These are phyloP conservation scores for Scenedesmus sp. DNA, from an alignment of 163 green algal species.

Conservation along the genomic window DNA sequence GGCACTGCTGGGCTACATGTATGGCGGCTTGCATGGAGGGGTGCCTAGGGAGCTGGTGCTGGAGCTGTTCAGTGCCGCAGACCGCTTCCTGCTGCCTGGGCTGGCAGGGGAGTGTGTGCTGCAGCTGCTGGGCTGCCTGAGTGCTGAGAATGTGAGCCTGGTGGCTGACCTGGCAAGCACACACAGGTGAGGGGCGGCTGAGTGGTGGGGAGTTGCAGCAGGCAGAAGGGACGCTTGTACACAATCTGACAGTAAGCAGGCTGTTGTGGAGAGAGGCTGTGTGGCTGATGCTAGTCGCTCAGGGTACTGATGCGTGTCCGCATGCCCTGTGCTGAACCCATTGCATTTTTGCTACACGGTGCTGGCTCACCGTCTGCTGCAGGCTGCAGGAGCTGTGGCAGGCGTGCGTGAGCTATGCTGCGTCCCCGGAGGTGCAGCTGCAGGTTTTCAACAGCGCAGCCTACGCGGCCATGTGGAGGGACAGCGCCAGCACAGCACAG, in stretches of 20 bases:
- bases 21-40: conserved; percentile 19
- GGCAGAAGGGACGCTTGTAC: no score
- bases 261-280: no score
- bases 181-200: conserved; percentile 43
- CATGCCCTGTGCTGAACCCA: no score
- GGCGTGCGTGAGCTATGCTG: conserved; percentile 20
- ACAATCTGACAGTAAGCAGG: no score
- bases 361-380: not conserved
- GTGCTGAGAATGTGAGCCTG: conserved; percentile 38
- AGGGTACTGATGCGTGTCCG: no score
- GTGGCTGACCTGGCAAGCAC: conserved; percentile 46
- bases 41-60: conserved; percentile 29
- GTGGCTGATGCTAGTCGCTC: no score
- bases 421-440: not conserved
- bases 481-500: conserved; percentile 15
- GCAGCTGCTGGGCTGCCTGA: conserved; percentile 44
- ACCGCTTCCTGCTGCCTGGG: conserved; percentile 35
- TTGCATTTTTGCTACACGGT: not conserved
- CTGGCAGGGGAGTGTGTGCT: conserved; percentile 55
- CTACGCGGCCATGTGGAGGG: conserved; percentile 20
- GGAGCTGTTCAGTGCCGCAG: conserved; percentile 31
- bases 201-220: no score
- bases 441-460: conserved; percentile 34
- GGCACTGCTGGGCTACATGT: conserved; percentile 18
- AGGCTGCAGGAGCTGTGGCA: conserved; percentile 36